Evolutionary conservation across 768 basidiomycete species (phyloP).

Genomic region (Trametes cingulata): DNA sequence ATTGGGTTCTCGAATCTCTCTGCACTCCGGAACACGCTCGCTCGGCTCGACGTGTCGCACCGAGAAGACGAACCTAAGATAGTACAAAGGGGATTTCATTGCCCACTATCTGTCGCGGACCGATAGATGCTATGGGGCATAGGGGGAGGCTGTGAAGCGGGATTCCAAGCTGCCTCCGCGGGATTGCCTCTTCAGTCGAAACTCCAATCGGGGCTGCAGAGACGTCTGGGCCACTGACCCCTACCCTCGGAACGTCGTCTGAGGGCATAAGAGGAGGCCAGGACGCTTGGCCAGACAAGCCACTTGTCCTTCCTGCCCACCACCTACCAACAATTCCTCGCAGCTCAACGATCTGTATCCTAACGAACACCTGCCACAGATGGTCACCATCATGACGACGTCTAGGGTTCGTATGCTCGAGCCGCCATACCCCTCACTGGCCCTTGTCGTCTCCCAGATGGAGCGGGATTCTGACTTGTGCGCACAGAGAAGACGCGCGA

Average conservation of each 20-base stretch:
- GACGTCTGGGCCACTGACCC: neutral
- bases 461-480: neutral
- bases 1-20: neutral
- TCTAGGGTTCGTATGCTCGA: neutral
- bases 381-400: neutral
- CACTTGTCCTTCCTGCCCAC: neutral
- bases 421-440: neutral
- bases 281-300: no score
- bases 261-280: neutral
- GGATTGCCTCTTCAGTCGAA: conserved; percentile 1
- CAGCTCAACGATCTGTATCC: neutral
- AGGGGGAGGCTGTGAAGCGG: neutral
- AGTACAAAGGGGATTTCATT: neutral
- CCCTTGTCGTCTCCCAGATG: neutral
- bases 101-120: neutral
- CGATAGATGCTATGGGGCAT: neutral
- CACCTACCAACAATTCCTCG: neutral
- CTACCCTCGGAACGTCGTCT: neutral
- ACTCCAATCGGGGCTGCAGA: neutral
- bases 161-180: neutral
- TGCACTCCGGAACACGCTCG: neutral
- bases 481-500: neutral
- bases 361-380: neutral
- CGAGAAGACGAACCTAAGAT: neutral
- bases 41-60: neutral